Percentiles rank a stretch among this genome's conserved stretches.
Evolutionary conservation across 495 filamentous ascomycete species (phyloP).

Genomic region (Aspergillus sclerotioniger): DNA sequence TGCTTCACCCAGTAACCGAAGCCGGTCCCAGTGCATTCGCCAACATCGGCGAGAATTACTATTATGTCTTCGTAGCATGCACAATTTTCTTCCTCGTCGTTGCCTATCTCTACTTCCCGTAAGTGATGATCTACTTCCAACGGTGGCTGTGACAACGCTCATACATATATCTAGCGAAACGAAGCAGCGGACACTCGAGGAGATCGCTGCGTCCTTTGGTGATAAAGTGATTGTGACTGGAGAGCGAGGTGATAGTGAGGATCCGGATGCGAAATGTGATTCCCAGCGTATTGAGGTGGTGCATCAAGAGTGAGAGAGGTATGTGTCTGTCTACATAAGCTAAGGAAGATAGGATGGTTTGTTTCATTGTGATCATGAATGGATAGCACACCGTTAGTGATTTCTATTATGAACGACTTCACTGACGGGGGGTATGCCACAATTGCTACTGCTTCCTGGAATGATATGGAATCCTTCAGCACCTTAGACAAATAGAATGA

Average conservation of each 20-base stretch:
- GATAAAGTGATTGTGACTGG: conserved; percentile 50
- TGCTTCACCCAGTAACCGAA: conserved; percentile 48
- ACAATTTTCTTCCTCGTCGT: conserved; percentile 48
- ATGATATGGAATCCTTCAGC: too few relatives aligned
- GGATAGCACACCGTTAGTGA: too few relatives aligned
- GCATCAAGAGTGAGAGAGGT: neutral
- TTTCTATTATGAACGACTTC: too few relatives aligned
- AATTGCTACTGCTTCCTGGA: too few relatives aligned
- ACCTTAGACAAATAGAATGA: too few relatives aligned
- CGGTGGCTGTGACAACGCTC: neutral
- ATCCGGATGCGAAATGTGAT: conserved; percentile 19
- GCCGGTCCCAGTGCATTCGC: conserved; percentile 58
- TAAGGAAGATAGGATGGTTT: neutral
- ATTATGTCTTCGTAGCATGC: conserved; percentile 58
- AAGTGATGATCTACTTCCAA: conserved; percentile 16
- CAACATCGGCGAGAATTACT: conserved; percentile 59
- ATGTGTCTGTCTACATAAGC: neutral
- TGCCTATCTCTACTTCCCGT: conserved; percentile 56
- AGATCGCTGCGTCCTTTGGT: conserved; percentile 57
- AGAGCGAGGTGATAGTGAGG: conserved; percentile 18
- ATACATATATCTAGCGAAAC: conserved; percentile 41
- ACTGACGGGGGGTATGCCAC: too few relatives aligned
- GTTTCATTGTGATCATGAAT: neutral
- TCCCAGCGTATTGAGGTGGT: conserved; percentile 19
- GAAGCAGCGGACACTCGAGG: conserved; percentile 55